Base-by-base conservation (phyloP, 345 rosid species). In the Populus davidiana region DNA sequence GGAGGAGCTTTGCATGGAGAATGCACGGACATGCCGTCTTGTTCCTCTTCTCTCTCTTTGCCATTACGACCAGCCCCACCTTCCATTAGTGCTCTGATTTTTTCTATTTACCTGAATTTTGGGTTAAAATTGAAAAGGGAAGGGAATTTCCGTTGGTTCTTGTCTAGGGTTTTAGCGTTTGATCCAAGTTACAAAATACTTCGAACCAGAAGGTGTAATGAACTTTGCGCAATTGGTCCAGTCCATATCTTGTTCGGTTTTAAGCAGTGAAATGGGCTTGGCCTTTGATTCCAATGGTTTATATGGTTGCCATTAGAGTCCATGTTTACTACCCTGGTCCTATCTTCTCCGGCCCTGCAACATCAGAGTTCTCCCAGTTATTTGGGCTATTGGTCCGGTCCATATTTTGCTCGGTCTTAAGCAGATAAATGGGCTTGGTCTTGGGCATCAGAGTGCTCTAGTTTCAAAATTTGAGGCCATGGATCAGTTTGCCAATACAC, bases 1-100 rank as follows among this genome's bases (percentile, higher is more conserved):
- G 88, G 94, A n/a, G 97, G 91, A 78, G 96, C 92, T 83, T 96
- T 96, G 86, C 97, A 94, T 0, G 95, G 98, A 66, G 99, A 94
- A 77, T 92, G 99, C 62, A 92, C 95, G 68, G 98, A 96, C 83
- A 94, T 81, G 38, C 98, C 99, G 50, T 96, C 98, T 71, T 86
- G 97, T 72, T 96, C 82, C 64, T 97, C 84, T 88, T 92, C 79
- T 89, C 93, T 81, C 79, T 86, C 78, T 69, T 86, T 82, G 75
- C 74, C 25, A 35, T 77, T 78, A 54, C 72, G 84, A 74, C 78
- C 89, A 44, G 75, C 80, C 21, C 80, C 86, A 4, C 82, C 92
- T 23, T 79, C 85, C 78, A 75, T 74, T 29, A 59, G 50, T 41
- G 64, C 27, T 29, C 17, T 31, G 52, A 5, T 23, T 23, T 67